Evolutionary conservation across 1,284 basidiomycete species (phyloP), one percentile per base, ranked within the genome.

Genomic region (Cutaneotrichosporon mucoides): DNA sequence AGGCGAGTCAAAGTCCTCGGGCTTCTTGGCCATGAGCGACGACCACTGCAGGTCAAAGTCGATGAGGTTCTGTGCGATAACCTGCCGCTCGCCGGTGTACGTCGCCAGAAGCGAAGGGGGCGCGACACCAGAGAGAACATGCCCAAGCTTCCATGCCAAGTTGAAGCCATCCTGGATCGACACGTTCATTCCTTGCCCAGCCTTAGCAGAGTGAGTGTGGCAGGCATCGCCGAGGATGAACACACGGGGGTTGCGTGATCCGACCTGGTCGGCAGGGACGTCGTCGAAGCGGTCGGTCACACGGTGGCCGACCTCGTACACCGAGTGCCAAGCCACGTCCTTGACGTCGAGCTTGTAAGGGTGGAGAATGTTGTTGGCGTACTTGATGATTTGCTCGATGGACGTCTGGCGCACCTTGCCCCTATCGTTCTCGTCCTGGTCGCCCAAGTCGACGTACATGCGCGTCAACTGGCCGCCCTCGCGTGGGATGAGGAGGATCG

Each of bases 11-110:
- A 54, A 54, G 8, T 49, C 52, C 11, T 49, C 52, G 6, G 57
- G 46, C 52, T 58, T 55, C 6, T 88, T 85, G 8, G 52, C 57
- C 57, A 91, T 90, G 33, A 92, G 77, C 6, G 82, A 80, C 1
- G 88, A 83, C 70, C 86, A 90, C 65, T 86, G 78, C 72, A 85
- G 85, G 75, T 92, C 90, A 66, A 90, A 91, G 58, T 83, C 73
- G 66, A 92, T 92, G 56, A 93, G 81, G 63, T 91, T 87, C 71
- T 88, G 54, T 0, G 65, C 65, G n/a, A 66, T 58, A 6, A 57
- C 57, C 48, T 64, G 65, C 7, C 65, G 56, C 55, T 66, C 65
- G n/a, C 12, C 38, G 34, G n/a, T 54, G 61, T 63, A 66, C 4
- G 90, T 91, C 66, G 85, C 81, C 24, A 92, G 77, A 7, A 93